A percentile compares a stretch with the other conserved stretches of the same genome.
These are phyloP conservation scores for Crotalaria pallida DNA, from an alignment of 306 rosid species.

Conservation along the genomic window DNA sequence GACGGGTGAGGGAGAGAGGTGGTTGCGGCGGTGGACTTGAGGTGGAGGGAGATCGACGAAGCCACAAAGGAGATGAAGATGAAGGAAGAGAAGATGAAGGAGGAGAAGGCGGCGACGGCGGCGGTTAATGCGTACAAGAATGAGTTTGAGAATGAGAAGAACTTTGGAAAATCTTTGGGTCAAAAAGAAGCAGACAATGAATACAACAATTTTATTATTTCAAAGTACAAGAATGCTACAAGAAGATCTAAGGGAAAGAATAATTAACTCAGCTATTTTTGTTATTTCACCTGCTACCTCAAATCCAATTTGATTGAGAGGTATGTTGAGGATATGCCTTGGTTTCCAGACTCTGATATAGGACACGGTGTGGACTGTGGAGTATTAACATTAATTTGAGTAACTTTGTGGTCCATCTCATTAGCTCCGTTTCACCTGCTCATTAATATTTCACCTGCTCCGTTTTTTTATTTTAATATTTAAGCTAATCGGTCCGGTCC, in stretches of 20 bases:
- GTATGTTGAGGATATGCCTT: conserved; percentile 4
- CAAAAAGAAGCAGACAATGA: conserved; percentile 81
- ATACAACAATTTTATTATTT: conserved; percentile 71
- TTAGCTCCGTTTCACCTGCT: too few relatives aligned
- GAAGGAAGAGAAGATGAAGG: too few relatives aligned
- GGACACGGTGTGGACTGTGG: neutral
- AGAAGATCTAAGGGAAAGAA: conserved; percentile 39
- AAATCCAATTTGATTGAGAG: neutral
- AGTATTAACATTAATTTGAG: neutral
- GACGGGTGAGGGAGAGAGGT: too few relatives aligned
- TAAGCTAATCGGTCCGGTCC: too few relatives aligned
- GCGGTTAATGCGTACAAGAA: conserved; percentile 56
- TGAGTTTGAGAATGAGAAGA: conserved; percentile 73
- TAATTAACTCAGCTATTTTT: conserved; percentile 9
- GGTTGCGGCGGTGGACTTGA: too few relatives aligned
- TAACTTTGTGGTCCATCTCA: too few relatives aligned
- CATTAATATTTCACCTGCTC: too few relatives aligned
- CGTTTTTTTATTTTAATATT: too few relatives aligned
- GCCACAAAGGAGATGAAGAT: too few relatives aligned
- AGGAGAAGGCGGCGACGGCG: too few relatives aligned
- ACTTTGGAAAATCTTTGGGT: conserved; percentile 64
- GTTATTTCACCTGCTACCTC: neutral
- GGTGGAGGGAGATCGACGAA: too few relatives aligned
- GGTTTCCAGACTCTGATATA: neutral
- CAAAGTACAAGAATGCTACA: too few relatives aligned